Evolutionary conservation across 148 eudicot species (phyloP), one percentile per base, ranked within the genome.

Genomic region (Oxyria digyna): DNA sequence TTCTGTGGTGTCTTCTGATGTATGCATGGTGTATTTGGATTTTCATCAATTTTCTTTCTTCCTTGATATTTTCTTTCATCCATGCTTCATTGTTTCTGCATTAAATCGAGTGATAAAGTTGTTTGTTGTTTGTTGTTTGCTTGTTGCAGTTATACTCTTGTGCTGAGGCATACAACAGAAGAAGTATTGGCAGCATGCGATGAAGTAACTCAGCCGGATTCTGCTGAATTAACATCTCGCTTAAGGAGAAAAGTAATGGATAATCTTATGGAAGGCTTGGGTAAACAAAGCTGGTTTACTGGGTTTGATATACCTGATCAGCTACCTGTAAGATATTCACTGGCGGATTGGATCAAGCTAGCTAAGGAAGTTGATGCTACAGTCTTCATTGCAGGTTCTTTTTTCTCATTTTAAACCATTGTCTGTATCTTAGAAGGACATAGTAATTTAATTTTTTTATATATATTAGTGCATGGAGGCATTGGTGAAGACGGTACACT

Each of bases 401-500:
- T 70, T 64, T 70, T 64, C 71, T 42, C 42, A 48, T 23, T 26
- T 18, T n/a, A 62, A 5, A 27, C 65, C n/a, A n/a, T n/a, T 59
- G 4, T 27, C 10, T 0, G 14, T 59, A 15, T 59, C 38, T 31
- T 29, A 55, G 15, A 21, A 55, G 62, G 0, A 10, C 33, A 10
- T 55, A 55, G 26, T 26, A 0, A 23, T n/a, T n/a, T n/a, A n/a
- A n/a, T n/a, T 35, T 35, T 35, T 35, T 35, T 35, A 35, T 35
- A 31, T 59, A 26, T 29, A 66, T 8, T 12, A 91, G 97, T 89
- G 74, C 97, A 91, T 81, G 97, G 97, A 78, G 92, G 96, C 69
- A 89, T 89, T 75, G 97, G 97, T 12, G 97, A 91, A 84, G 84
- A 91, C 76, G 97, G 97, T 50, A 87, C 97, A 32, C 89, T 91